Base-by-base conservation (phyloP, 495 filamentous ascomycete species). In the Podospora appendiculata region DNA sequence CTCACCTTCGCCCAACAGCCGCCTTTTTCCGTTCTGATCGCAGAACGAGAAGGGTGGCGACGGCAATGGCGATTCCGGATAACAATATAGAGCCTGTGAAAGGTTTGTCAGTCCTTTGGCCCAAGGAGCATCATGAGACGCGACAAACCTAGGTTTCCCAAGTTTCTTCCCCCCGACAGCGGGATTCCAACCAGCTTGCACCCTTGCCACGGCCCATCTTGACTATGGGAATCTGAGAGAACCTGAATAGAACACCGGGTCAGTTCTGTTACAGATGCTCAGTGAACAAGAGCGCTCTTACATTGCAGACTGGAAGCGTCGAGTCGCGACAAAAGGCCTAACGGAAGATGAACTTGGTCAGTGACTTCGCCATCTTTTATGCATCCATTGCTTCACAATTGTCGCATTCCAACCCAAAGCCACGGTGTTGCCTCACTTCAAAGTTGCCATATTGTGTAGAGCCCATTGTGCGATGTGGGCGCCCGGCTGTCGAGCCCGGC, bases 261-360 rank as follows among this genome's bases (percentile, higher is more conserved):
- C 42, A 54, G 59, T 53, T 52, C 41, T 6, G 8, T 11, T n/a
- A 19, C 7, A 46, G 16, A 35, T 9, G 12, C 12, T 14, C 7
- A 9, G 32, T 4, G 11, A 25, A 10, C 7, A 11, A 25, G 25
- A 16, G 40, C 17, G 46, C 16, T 84, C 92, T 56, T 81, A 97
- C 92, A 80, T 96, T 96, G 81, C 91, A 96, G 58, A 95, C 82
- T 56, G 93, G 93, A 63, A 99, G 77, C 56, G 92, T 96, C 56
- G 90, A 90, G 74, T 96, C 89, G 61, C 87, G 86, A 83, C 93
- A 99, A 68, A 99, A 96, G 72, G 93, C 75, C 88, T 95, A 62
- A 55, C 16, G 32, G 46, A 8, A 55, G 48, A 5, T 8, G 34
- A 42, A 32, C 13, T 25, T 32, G 32, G 58, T 69, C 53, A 67